These are phyloP conservation scores for Citrus reticulata DNA, from an alignment of 345 rosid species.

Conservation along the genomic window DNA sequence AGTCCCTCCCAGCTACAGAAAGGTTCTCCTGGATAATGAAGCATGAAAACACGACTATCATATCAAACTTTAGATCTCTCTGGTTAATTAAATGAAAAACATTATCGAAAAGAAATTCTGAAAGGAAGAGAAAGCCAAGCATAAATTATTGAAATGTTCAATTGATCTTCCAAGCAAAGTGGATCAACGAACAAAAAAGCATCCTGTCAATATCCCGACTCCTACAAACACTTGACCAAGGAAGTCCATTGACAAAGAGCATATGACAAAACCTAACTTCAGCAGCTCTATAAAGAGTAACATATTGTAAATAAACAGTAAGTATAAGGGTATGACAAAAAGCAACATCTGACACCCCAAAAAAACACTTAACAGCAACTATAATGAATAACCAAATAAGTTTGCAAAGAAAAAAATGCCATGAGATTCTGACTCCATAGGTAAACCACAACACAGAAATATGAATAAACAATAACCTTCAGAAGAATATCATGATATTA, in stretches of 20 bases:
- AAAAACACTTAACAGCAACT: not conserved
- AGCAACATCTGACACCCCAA: not conserved
- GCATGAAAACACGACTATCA: constrained; percentile 11
- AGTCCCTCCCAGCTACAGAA: constrained; percentile 54
- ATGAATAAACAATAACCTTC: not conserved
- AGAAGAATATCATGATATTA: not conserved
- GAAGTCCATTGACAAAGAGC: not conserved
- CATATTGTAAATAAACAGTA: not conserved
- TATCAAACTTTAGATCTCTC: constrained; percentile 3
- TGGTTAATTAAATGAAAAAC: not conserved
- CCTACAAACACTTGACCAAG: not conserved
- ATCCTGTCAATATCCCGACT: not conserved
- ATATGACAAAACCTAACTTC: not conserved
- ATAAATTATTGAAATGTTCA: not conserved
- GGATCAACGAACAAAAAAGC: not conserved
- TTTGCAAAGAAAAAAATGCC: not conserved
- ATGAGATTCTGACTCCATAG: not conserved
- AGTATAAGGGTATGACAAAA: not conserved
- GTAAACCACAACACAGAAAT: not conserved
- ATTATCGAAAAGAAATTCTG: not conserved
- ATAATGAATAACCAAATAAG: not conserved
- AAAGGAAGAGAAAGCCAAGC: not conserved
- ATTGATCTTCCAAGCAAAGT: not conserved
- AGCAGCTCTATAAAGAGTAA: not conserved
- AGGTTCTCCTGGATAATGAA: constrained; percentile 54